Conservation (phyloP, 257 asterid species). For the Fraxinus pennsylvanica region DNA sequence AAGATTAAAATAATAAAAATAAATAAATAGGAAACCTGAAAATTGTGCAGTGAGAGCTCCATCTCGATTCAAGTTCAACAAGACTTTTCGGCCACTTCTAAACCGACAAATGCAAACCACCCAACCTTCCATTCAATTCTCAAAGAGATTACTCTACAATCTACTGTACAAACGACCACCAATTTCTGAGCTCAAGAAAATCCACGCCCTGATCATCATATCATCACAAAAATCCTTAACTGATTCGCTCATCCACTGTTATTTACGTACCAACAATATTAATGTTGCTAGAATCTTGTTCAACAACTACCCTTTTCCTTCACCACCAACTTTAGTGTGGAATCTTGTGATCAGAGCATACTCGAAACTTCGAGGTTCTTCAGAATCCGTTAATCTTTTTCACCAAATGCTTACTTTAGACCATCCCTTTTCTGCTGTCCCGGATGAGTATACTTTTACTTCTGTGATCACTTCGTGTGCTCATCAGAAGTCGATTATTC, state of each 20-base stretch:
- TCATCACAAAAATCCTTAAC: slow-evolving; percentile 35
- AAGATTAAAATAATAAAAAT: too few relatives aligned
- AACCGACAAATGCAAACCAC: slow-evolving; percentile 33
- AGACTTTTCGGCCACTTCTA: slow-evolving; percentile 15
- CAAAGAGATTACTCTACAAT: slow-evolving; percentile 42
- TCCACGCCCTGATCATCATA: slow-evolving; percentile 65
- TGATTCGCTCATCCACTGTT: slow-evolving; percentile 69
- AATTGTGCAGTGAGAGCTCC: too few relatives aligned
- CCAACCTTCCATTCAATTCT: slow-evolving; percentile 24
- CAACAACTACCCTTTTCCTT: slow-evolving; percentile 43
- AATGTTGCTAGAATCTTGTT: slow-evolving; percentile 46
- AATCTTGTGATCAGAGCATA: slow-evolving; percentile 64
- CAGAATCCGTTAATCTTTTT: slow-evolving; percentile 50
- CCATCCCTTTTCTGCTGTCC: slow-evolving; percentile 31
- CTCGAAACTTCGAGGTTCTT: slow-evolving; percentile 46
- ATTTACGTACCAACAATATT: slow-evolving; percentile 48
- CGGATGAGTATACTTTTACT: slow-evolving; percentile 68
- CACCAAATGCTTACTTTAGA: slow-evolving; percentile 42
- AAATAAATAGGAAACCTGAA: too few relatives aligned
- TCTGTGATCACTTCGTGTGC: slow-evolving; percentile 69
- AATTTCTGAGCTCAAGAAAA: slow-evolving; percentile 51
- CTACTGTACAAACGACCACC: slow-evolving; percentile 57
- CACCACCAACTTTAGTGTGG: slow-evolving; percentile 70
- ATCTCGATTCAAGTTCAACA: background rate
- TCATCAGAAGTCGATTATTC: slow-evolving; percentile 34